phyloP scores from a whole-genome alignment of 2,329 filamentous ascomycete genomes.

The Endothia cerciana region DNA sequence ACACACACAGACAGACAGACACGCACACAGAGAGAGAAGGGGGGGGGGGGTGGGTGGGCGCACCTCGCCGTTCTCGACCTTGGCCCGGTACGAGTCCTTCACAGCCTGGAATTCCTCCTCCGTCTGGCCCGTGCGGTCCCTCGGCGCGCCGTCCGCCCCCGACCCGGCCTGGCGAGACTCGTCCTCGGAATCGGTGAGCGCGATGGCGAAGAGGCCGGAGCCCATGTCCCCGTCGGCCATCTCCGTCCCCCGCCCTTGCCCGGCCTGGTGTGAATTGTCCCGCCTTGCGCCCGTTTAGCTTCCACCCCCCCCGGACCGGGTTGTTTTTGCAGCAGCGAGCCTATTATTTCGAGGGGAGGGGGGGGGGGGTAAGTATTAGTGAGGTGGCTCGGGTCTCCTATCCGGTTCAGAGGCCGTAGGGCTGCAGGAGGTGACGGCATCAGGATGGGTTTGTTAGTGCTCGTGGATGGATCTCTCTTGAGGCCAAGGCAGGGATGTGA shows the following conservation, averaged over 20 bases:
- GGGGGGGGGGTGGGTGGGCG: constrained; percentile 27
- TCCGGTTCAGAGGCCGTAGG: background rate
- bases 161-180: constrained; percentile 17
- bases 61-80: constrained; percentile 60
- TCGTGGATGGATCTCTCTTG: constrained; percentile 7
- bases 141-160: constrained; percentile 24
- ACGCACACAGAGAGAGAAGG: no score
- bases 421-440: constrained; percentile 28
- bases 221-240: constrained; percentile 42
- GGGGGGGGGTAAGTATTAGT: no score
- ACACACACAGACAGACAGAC: no score
- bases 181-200: constrained; percentile 45
- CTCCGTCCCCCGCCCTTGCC: background rate
- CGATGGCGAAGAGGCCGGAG: constrained; percentile 46
- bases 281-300: no score
- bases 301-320: no score
- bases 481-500: constrained; percentile 23
- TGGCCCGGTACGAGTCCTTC: constrained; percentile 49
- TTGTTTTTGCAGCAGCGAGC: no score
- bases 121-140: constrained; percentile 45
- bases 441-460: no score
- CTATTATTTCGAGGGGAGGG: no score
- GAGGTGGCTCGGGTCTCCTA: no score
- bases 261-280: no score
- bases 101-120: constrained; percentile 55